Evolutionary conservation across 1,139 yeast species (phyloP), one percentile per base, ranked within the genome.

Genomic region (Yamadazyma oceani): DNA sequence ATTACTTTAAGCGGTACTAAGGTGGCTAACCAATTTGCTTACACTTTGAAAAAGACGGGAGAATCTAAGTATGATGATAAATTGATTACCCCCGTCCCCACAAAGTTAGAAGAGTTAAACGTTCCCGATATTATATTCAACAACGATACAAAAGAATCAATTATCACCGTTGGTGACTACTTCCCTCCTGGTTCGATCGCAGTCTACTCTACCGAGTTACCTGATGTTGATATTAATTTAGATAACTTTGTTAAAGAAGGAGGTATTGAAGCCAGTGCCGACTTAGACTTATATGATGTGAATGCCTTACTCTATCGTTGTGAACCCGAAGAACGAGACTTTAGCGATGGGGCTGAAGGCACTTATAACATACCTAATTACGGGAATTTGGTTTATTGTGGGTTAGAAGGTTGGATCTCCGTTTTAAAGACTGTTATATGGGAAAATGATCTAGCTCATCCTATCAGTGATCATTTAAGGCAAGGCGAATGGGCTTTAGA

Each of bases 151-250:
- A 54, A 56, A 6, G 73, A 73, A 34, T 66, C 89, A 1, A 63
- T 69, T 3, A 76, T 92, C 36, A 64, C 59, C 1, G 63, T 85
- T 5, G 58, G 57, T 37, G 69, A 62, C 0, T 46, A 69, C 31
- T 90, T 92, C 60, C 88, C 92, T 2, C 94, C 86, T 36, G 98
- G 98, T 1, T 84, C 96, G 0, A 87, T 92, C 49, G 89, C 95
- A 0, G 83, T 92, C 2, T 75, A 87, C 51, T 74, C 82, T 29
- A 89, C 97, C 0, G 73, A 70, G 41, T 83, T 86, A 39, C 84
- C 84, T 39, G 70, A 72, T 7, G 74, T 65, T n/a, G 66, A 69
- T 43, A 48, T 50, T 2, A 69, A 73, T 3, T 62, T 88, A 34
- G 95, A 87, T 55, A 65, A 70, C 17, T 83, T 64, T 51, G 78